Evolutionary conservation across 768 basidiomycete genomes (phyloP), one percentile per base, ranked within the genome.

Genomic region (Tricholoma saponaceum): DNA sequence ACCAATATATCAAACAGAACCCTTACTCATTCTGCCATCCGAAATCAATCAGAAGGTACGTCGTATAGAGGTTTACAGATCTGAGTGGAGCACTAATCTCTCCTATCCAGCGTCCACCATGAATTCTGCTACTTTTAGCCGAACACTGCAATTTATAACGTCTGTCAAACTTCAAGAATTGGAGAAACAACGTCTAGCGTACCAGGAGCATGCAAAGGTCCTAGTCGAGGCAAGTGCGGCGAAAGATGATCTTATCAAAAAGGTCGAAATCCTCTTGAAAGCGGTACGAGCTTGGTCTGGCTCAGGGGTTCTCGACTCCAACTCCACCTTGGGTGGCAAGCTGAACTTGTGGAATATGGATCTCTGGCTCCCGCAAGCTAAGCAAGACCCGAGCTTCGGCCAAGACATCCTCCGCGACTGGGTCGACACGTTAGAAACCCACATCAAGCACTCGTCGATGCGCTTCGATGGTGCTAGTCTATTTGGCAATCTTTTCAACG

Each of bases 91-190:
- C 3, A 23, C 44, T 47, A 5, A 47, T 26, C 7, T 47, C 25
- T 47, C 25, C 13, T 16, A 47, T 26, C 25, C 14, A 47, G 46
- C 7, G 26, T 5, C 46, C 14, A 14, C 37, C 8, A 52, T 51
- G 25, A 28, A 22, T 1, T 65, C 64, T 22, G 58, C 59, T 56
- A 57, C 74, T 22, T 74, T 76, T 56, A 66, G 71, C 20, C 68
- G 76, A 55, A 74, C 76, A 8, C 69, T 77, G 13, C 74, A 76
- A 52, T 77, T 74, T 58, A 77, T 77, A 63, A 78, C 78, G 5
- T 65, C 70, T 8, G 69, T 75, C 61, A 79, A 80, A 60, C 71
- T 78, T 18, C 68, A 75, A 47, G 76, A 79, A 54, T 64, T 79
- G 32, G 74, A 76, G 54, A 76, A 74, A 57, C 77, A 74, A 52